A percentile compares a stretch with the other conserved stretches of the same genome.
Conservation (phyloP, 139 green algal genomes). For the Haematococcus sp. region DNA sequence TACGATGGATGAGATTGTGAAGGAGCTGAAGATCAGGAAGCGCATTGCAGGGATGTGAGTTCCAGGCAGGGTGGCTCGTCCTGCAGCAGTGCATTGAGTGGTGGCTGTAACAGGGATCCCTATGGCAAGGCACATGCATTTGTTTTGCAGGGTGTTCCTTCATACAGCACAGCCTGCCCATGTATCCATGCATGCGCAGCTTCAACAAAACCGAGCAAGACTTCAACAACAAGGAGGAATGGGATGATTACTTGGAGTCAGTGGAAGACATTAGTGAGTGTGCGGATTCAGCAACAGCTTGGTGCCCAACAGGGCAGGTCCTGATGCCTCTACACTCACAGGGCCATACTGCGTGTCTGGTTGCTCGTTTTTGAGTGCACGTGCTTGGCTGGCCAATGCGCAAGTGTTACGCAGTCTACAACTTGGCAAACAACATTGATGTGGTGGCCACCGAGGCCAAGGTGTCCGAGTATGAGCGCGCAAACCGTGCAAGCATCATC, state of each 20-base stretch:
- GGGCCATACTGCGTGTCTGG: too few species aligned
- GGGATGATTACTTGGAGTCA: conserved; percentile 73
- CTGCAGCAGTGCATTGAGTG: neutral
- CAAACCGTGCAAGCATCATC: conserved; percentile 25
- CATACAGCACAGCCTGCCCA: too few species aligned
- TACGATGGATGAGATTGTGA: conserved; percentile 27
- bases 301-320: too few species aligned
- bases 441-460: conserved; percentile 12
- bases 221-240: conserved; percentile 52
- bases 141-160: too few species aligned
- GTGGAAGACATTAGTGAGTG: conserved; percentile 74
- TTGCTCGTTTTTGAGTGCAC: too few species aligned
- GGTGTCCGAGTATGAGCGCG: conserved; percentile 19
- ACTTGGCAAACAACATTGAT: conserved; percentile 25
- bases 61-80: neutral
- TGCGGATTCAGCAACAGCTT: too few species aligned
- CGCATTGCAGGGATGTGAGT: conserved; percentile 51
- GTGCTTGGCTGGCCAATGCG: neutral
- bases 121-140: too few species aligned
- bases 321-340: too few species aligned
- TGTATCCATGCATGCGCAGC: conserved; percentile 24
- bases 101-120: too few species aligned
- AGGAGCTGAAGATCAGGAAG: conserved; percentile 39
- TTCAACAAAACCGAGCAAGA: conserved; percentile 70
- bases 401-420: conserved; percentile 31